Conservation (phyloP, 2,329 filamentous ascomycete species). For the Nemania bipapillata region DNA sequence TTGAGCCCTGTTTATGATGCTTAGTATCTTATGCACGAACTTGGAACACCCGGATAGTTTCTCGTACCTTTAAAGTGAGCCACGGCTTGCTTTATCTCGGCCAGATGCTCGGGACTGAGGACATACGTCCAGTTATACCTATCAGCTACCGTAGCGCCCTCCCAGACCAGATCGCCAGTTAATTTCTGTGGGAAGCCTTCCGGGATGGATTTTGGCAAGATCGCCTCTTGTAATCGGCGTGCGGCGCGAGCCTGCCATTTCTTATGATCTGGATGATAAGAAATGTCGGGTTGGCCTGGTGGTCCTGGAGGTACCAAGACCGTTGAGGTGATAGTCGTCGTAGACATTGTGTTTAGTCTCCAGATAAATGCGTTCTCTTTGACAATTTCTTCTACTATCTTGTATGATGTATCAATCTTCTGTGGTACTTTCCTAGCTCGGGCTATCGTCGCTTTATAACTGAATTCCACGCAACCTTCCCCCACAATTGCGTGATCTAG, state of each 20-base stretch:
- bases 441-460: conserved; percentile 11
- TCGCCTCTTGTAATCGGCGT: conserved; percentile 57
- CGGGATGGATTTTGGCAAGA: conserved; percentile 57
- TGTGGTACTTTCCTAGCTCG: neutral
- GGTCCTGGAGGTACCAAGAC: conserved; percentile 46
- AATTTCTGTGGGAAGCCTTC: conserved; percentile 62
- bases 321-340: conserved; percentile 40
- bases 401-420: neutral
- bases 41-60: neutral
- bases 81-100: conserved; percentile 60
- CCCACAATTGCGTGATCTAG: conserved; percentile 45
- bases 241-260: conserved; percentile 65
- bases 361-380: neutral
- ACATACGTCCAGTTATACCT: conserved; percentile 65
- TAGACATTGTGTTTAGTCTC: conserved; percentile 23
- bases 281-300: conserved; percentile 64
- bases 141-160: conserved; percentile 60
- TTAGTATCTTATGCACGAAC: neutral
- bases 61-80: conserved; percentile 56
- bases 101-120: conserved; percentile 59
- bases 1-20: conserved; percentile 30
- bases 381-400: neutral
- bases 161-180: conserved; percentile 66
- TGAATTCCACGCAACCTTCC: conserved; percentile 32
- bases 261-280: conserved; percentile 64